Evolutionary conservation across 2,329 filamentous ascomycete species (phyloP), one percentile per base, ranked within the genome.

Genomic region (Ilyonectria robusta): DNA sequence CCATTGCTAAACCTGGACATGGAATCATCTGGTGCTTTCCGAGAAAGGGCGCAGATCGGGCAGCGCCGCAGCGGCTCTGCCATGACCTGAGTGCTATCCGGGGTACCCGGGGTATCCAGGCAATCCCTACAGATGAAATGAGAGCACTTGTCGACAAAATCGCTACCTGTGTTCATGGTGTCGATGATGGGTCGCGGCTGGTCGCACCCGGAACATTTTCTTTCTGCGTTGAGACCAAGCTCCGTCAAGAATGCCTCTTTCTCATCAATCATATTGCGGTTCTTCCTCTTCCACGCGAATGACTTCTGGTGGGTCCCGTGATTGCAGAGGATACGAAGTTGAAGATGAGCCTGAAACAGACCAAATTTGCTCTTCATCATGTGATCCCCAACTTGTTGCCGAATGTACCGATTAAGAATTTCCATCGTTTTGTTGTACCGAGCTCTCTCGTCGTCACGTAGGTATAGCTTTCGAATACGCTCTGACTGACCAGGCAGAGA

Each of bases 281-380:
- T 76, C 29, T 76, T 47, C 8, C 21, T 78, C 47, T 75, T 75
- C 84, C 84, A 86, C 1, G 81, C 83, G 50, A 84, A 83, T 0
- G 72, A 76, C 40, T 83, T 79, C 66, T 86, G 84, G 68, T 78
- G 84, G 0, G 85, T 87, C 1, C 84, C 85, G 66, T 86, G 84
- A 61, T 87, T 86, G 72, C 84, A 86, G 1, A 87, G 66, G 6
- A 85, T 82, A 0, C 84, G 80, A 13, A 87, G 71, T 64, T 86
- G 83, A 0, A 87, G 73, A 11, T 83, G 78, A 0, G 80, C 74
- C 53, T 86, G 84, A 62, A 87, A 86, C 31, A 85, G 77, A 0
- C 83, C 80, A 15, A 85, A 82, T 15, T 78, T 80, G 59, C 76
- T 78, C 42, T 75, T 78, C 19, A 76, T 75, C 35, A 82, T 78